These are phyloP conservation scores for Penicillium sclerotigenum DNA, from an alignment of 2,329 filamentous ascomycete genomes.

Conservation along the genomic window DNA sequence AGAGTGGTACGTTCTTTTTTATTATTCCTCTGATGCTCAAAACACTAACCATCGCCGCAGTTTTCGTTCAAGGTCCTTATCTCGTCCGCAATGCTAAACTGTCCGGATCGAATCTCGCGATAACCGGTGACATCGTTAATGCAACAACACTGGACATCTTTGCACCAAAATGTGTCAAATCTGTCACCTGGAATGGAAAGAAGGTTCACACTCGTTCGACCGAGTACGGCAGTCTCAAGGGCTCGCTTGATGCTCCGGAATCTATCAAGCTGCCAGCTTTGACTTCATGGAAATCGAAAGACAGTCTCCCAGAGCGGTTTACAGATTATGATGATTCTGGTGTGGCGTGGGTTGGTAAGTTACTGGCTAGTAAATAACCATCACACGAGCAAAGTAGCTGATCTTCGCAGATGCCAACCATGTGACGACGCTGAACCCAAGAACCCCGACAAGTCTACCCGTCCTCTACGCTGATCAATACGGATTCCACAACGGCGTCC, in stretches of 20 bases:
- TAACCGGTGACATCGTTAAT: conserved; percentile 48
- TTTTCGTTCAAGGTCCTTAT: conserved; percentile 53
- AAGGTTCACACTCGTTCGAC: conserved; percentile 31
- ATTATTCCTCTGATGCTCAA: rapidly evolving
- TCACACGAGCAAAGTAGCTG: not conserved
- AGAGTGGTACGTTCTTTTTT: conserved; percentile 41
- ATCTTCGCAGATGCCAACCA: conserved; percentile 38
- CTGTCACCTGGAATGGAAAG: conserved; percentile 53
- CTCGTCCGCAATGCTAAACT: conserved; percentile 49
- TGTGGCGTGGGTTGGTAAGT: conserved; percentile 35
- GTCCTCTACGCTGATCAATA: conserved; percentile 50
- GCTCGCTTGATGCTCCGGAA: conserved; percentile 29
- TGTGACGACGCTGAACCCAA: conserved; percentile 41
- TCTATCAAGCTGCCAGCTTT: conserved; percentile 34
- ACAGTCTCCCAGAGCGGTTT: conserved; percentile 45
- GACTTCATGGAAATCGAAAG: conserved; percentile 40
- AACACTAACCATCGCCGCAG: conserved; percentile 25
- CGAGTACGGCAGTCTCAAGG: conserved; percentile 41
- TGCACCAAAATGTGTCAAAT: conserved; percentile 45
- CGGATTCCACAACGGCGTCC: conserved; percentile 45
- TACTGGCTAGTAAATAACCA: not conserved
- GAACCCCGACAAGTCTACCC: conserved; percentile 43
- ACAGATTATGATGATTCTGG: conserved; percentile 44
- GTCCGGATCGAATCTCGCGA: conserved; percentile 37
- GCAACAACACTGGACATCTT: conserved; percentile 48